A percentile compares a stretch with the other conserved stretches of the same genome.
Conservation (phyloP, 345 rosid species). For the Eucalyptus cladocalyx region DNA sequence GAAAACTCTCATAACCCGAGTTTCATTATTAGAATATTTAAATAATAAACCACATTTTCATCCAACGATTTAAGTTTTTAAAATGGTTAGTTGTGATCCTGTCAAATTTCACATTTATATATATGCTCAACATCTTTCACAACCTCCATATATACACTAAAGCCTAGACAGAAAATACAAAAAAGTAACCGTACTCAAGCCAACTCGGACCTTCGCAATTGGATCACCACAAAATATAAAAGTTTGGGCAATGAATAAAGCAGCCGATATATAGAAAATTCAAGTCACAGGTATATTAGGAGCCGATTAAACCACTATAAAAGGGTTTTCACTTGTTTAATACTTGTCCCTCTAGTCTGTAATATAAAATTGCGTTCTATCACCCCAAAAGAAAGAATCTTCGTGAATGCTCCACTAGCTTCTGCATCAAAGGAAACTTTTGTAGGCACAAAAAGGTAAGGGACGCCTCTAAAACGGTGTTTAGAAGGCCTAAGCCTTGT, state of each 20-base stretch:
- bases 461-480: neutral
- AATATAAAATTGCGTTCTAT: neutral
- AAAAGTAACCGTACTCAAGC: neutral
- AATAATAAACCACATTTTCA: rapidly evolving
- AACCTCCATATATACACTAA: neutral
- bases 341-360: neutral
- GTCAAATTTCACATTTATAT: no score
- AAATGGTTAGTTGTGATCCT: no score
- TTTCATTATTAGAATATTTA: neutral
- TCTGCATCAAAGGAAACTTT: neutral
- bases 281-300: neutral
- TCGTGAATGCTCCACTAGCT: neutral
- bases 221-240: neutral
- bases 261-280: neutral
- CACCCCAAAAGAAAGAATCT: neutral
- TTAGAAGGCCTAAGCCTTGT: neutral
- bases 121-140: neutral
- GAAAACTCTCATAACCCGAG: neutral
- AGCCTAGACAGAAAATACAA: neutral
- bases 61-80: no score
- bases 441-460: neutral
- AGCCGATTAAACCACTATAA: neutral
- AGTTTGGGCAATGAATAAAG: neutral
- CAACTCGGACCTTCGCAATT: neutral
- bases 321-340: neutral